phyloP scores from a whole-genome alignment of 306 rosid genomes.

The Medicago ruthenica region DNA sequence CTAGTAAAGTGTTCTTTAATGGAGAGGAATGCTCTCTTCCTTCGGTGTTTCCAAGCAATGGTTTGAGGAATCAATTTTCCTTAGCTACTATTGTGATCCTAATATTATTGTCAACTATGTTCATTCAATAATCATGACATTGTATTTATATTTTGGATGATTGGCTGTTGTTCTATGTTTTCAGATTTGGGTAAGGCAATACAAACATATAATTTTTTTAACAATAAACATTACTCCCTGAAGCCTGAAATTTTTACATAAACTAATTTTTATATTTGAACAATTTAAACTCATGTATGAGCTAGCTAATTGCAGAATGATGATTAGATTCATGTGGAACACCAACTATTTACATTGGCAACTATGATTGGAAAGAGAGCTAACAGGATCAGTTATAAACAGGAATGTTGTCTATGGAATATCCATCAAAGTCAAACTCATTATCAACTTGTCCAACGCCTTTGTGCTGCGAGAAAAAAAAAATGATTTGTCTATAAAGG shows the following conservation, averaged over 20 bases:
- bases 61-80: slow-evolving; percentile 47
- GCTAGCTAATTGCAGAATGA: slow-evolving; percentile 55
- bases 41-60: slow-evolving; percentile 57
- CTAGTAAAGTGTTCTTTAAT: slow-evolving; percentile 82
- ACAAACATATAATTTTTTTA: not conserved
- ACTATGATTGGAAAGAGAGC: slow-evolving; percentile 50
- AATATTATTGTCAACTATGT: slow-evolving; percentile 43
- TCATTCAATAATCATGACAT: slow-evolving; percentile 50
- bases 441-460: slow-evolving; percentile 62
- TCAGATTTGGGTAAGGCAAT: not conserved
- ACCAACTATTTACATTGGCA: slow-evolving; percentile 71
- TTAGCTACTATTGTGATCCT: slow-evolving; percentile 43
- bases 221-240: slow-evolving; percentile 40
- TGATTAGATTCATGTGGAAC: slow-evolving; percentile 42
- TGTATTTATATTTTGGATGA: slow-evolving; percentile 40
- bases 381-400: slow-evolving; percentile 55
- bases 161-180: not conserved
- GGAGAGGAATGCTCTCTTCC: slow-evolving; percentile 96
- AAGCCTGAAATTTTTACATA: slow-evolving; percentile 50
- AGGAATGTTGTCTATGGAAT: slow-evolving; percentile 78
- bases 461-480: slow-evolving; percentile 66
- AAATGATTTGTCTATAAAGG: not conserved
- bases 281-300: slow-evolving; percentile 43
- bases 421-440: slow-evolving; percentile 88
- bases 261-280: slow-evolving; percentile 44